A percentile compares a stretch with the other conserved stretches of the same genome.
Conservation (phyloP, 768 basidiomycete species). For the Leccinum longicurvipes region DNA sequence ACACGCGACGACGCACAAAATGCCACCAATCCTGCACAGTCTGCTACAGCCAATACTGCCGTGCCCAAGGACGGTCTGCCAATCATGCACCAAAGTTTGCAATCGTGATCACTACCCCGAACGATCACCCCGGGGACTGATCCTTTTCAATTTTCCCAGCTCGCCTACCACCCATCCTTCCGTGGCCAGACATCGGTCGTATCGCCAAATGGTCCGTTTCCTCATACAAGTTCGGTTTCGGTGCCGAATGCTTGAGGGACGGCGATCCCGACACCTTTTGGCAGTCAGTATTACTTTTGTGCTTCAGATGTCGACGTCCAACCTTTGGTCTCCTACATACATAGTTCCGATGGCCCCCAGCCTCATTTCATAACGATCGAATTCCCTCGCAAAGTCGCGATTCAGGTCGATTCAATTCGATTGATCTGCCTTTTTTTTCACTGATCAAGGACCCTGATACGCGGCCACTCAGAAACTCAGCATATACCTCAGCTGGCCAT, state of each 20-base stretch:
- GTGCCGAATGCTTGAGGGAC: conserved; percentile 87
- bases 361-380: conserved; percentile 95
- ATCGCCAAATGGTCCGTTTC: conserved; percentile 96
- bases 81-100: conserved; percentile 38
- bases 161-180: conserved; percentile 49
- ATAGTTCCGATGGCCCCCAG: conserved; percentile 90
- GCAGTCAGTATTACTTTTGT: conserved; percentile 68
- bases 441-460: conserved; percentile 1
- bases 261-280: conserved; percentile 91
- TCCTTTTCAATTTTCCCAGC: conserved; percentile 7
- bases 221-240: conserved; percentile 94
- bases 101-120: neutral
- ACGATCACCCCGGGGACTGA: neutral
- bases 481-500: conserved; percentile 72
- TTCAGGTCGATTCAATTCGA: conserved; percentile 56
- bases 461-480: conserved; percentile 67
- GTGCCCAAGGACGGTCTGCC: conserved; percentile 35
- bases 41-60: conserved; percentile 2
- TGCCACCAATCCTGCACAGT: conserved; percentile 11
- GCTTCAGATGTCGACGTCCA: too few species aligned
- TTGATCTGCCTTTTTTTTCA: neutral
- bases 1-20: conserved; percentile 14
- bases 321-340: neutral
- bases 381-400: conserved; percentile 84
- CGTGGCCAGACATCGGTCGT: conserved; percentile 82